These are phyloP conservation scores for Kurtzmaniella quercitrusa DNA, from an alignment of 1,139 yeast species.

Conservation along the genomic window DNA sequence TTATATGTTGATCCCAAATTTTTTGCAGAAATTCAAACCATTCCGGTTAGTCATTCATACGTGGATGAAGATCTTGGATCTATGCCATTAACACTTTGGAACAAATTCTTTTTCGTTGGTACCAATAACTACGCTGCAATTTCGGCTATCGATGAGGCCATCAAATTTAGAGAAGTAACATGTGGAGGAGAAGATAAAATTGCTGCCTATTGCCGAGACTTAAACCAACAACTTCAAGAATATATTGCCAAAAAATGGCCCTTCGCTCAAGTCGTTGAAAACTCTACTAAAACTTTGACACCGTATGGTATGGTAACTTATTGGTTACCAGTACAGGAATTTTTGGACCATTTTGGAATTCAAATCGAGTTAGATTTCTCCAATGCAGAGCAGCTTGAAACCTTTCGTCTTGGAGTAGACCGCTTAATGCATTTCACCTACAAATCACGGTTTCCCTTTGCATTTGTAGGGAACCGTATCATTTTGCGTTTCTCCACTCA, in stretches of 20 bases:
- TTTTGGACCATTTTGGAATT: constrained; percentile 2
- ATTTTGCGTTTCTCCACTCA: constrained; percentile 58
- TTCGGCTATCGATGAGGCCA: constrained; percentile 33
- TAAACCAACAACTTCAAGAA: constrained; percentile 43
- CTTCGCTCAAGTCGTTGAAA: constrained; percentile 27
- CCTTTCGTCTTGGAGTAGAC: constrained; percentile 5
- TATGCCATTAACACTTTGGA: constrained; percentile 28
- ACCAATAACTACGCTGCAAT: constrained; percentile 29
- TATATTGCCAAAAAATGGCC: constrained; percentile 33
- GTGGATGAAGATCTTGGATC: constrained; percentile 21
- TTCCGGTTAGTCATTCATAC: constrained; percentile 55
- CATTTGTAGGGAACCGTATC: constrained; percentile 27
- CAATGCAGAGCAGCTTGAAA: background rate
- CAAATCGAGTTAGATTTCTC: background rate
- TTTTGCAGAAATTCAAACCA: constrained; percentile 50
- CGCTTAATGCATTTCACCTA: constrained; percentile 14
- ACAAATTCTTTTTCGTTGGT: constrained; percentile 37
- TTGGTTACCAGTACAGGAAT: constrained; percentile 28
- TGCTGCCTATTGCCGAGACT: constrained; percentile 38
- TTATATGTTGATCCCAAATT: constrained; percentile 54
- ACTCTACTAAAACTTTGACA: constrained; percentile 20
- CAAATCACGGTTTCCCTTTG: constrained; percentile 46
- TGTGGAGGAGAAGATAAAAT: constrained; percentile 65
- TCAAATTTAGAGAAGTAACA: constrained; percentile 45
- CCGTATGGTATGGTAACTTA: constrained; percentile 47